Percentiles rank a stretch among this genome's conserved stretches.
These are phyloP conservation scores for Leccinum rimulosum DNA, from an alignment of 768 basidiomycete genomes.

Conservation along the genomic window DNA sequence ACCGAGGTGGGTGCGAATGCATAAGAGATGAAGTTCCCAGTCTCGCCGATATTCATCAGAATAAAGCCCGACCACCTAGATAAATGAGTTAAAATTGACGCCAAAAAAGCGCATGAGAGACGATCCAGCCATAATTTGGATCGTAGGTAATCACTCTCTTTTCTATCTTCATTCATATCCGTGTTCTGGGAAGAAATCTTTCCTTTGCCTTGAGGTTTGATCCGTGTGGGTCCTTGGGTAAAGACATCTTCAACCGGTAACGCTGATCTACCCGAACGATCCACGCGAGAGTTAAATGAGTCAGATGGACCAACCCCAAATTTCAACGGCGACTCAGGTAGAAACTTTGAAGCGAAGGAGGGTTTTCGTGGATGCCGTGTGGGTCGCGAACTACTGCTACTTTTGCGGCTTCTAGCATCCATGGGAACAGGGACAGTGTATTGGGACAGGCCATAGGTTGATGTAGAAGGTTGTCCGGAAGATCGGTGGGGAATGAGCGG, in stretches of 20 bases:
- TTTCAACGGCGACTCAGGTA: conserved; percentile 28
- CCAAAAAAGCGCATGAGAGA: conserved; percentile 5
- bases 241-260: conserved; percentile 42
- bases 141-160: conserved; percentile 75
- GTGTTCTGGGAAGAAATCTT: conserved; percentile 18
- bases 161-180: conserved; percentile 31
- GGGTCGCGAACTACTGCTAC: conserved; percentile 19
- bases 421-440: conserved; percentile 5
- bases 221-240: conserved; percentile 21
- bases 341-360: conserved; percentile 36
- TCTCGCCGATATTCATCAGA: conserved; percentile 89
- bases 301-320: conserved; percentile 12
- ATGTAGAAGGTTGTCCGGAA: conserved; percentile 14
- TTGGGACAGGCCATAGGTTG: conserved; percentile 18
- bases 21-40: conserved; percentile 88
- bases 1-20: conserved; percentile 89
- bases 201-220: conserved; percentile 4
- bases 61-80: conserved; percentile 85
- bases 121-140: conserved; percentile 74
- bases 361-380: conserved; percentile 26
- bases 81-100: conserved; percentile 1
- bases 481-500: conserved; percentile 30
- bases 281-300: background rate
- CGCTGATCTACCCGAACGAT: background rate
- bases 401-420: conserved; percentile 29